Evolutionary conservation across 371 early-diverging fungal genomes (phyloP).

Genomic region (Rhizopus stolonifer): DNA sequence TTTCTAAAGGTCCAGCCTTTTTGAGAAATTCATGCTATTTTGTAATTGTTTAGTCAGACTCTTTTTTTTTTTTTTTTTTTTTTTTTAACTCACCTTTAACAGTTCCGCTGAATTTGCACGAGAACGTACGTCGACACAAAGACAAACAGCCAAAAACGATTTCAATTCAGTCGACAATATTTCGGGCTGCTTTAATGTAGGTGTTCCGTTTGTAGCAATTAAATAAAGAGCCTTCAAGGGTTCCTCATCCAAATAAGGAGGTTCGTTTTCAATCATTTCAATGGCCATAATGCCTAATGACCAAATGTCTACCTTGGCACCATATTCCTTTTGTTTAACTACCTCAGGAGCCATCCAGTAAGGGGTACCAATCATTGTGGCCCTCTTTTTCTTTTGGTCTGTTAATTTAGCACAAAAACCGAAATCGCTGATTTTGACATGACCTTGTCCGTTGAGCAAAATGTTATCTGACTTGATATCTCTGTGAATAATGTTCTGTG

Average conservation of each 20-base stretch:
- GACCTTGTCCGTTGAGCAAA: constrained; percentile 79
- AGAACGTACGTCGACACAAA: constrained; percentile 88
- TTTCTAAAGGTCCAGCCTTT: constrained; percentile 55
- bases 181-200: constrained; percentile 87
- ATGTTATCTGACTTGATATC: constrained; percentile 98
- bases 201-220: constrained; percentile 97
- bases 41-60: no score
- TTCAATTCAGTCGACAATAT: constrained; percentile 80
- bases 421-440: constrained; percentile 94
- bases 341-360: constrained; percentile 95
- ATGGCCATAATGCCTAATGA: constrained; percentile 95
- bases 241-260: constrained; percentile 96
- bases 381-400: constrained; percentile 80
- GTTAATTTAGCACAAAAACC: constrained; percentile 94
- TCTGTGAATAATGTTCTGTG: constrained; percentile 90
- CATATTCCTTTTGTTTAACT: constrained; percentile 89
- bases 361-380: constrained; percentile 96
- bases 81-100: constrained; percentile 50
- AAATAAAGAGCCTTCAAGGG: constrained; percentile 93
- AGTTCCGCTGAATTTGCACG: constrained; percentile 87
- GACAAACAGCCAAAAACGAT: constrained; percentile 82
- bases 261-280: constrained; percentile 97
- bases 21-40: constrained; percentile 70
- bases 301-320: constrained; percentile 92
- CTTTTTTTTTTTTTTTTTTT: not conserved